Conservation (phyloP, 371 early-diverging fungal genomes). For the Circinella umbellata region DNA sequence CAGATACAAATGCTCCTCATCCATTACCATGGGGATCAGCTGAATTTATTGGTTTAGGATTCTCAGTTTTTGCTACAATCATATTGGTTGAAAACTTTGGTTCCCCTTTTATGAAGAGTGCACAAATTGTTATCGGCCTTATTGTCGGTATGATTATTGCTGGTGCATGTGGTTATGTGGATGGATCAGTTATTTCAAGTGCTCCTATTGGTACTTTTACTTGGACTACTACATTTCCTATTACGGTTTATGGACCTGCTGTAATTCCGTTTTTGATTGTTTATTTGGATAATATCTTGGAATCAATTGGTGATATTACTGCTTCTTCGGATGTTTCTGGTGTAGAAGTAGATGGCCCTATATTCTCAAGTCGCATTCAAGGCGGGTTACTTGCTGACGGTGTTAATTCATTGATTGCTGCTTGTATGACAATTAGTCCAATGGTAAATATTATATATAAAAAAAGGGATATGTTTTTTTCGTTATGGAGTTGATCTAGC, state of each 20-base stretch:
- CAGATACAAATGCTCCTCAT: conserved; percentile 57
- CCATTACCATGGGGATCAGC: conserved; percentile 68
- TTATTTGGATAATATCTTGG: conserved; percentile 59
- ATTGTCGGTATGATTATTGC: conserved; percentile 67
- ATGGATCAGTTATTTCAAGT: conserved; percentile 44
- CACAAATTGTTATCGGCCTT: conserved; percentile 63
- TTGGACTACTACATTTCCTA: conserved; percentile 63
- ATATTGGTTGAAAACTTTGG: conserved; percentile 68
- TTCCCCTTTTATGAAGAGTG: conserved; percentile 69
- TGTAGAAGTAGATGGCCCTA: conserved; percentile 64
- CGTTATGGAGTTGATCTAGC: no score
- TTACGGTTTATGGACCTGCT: conserved; percentile 66
- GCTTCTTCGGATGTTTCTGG: conserved; percentile 70
- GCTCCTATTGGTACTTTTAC: conserved; percentile 64
- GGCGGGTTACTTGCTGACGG: conserved; percentile 73
- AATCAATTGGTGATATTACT: conserved; percentile 66
- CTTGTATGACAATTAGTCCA: conserved; percentile 63
- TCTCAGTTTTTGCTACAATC: conserved; percentile 63
- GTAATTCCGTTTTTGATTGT: conserved; percentile 68
- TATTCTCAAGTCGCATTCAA: conserved; percentile 63
- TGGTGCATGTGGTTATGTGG: conserved; percentile 63
- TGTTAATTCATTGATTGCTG: conserved; percentile 56
- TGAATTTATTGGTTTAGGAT: conserved; percentile 66
- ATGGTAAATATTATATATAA: conserved; percentile 30
- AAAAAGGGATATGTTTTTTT: no score